Evolutionary conservation across 1,139 yeast genomes (phyloP), one percentile per base, ranked within the genome.

Genomic region (Yamadazyma membranifaciens): DNA sequence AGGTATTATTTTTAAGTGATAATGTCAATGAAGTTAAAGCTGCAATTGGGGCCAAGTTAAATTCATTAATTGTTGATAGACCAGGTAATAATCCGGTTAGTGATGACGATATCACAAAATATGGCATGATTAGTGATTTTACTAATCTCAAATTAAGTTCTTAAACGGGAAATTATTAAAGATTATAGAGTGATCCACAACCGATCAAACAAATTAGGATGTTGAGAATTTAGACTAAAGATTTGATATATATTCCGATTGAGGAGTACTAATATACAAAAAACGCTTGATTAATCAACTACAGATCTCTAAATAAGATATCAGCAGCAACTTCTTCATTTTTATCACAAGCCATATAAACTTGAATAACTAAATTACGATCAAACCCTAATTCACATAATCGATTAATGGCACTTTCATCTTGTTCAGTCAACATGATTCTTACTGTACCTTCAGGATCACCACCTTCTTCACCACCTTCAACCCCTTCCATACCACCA

Each of bases 281-380:
- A 36, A 37, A 36, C n/a, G 13, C 28, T 22, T 12, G 5, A 10
- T 16, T 15, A 15, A 15, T 15, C 24, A 20, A 13, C 34, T 59
- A 69, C 65, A 64, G 63, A 62, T 70, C 76, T 55, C 81, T 76
- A 59, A 85, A 87, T 55, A 92, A 73, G 57, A 88, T 80, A 66
- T 92, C 94, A 31, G 98, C 98, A 34, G 98, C 89, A 55, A 88
- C 78, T 69, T 92, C 97, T 67, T 92, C 98, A 65, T 92, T 89
- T 70, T 91, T 92, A 59, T 94, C 98, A 64, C 98, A 92, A 35
- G 98, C 98, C 76, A 94, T 83, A 67, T 88, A 94, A 29, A 95
- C 96, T 68, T 91, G 97, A 46, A 91, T 80, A 38, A 87, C 98
- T 47, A 86, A 69, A 54, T 83, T 77, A 52, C 96, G 79, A 50